Base-by-base conservation (phyloP, 2,329 filamentous ascomycete genomes). In the Cladosporium sp. region DNA sequence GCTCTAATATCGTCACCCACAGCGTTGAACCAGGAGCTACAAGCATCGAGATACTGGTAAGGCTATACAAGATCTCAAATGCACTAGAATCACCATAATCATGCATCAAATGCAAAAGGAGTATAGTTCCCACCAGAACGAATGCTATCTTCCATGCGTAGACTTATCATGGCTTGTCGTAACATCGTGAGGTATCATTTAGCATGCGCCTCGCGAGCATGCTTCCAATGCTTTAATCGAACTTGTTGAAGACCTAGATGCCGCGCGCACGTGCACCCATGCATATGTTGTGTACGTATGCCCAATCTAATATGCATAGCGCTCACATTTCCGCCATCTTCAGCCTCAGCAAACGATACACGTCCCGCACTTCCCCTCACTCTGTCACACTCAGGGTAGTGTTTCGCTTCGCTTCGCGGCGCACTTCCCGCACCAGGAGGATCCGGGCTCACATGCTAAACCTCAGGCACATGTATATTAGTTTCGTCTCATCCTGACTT, bases 321-420 rank as follows among this genome's bases (percentile, higher is more conserved):
- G 51, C 16, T 54, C 51, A 21, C 51, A 54, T 30, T n/a, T 54
- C n/a, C 26, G 30, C 18, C 51, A 5, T 32, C 26, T 30, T 54
- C 30, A 30, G 51, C 51, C 51, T 32, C 51, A 32, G 11, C 28
- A 32, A 34, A 23, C 48, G 36, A 43, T 53, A 16, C 14, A 21
- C 59, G 25, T 59, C 32, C 59, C 59, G 32, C 59, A n/a, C 48
- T 62, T 36, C 48, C 48, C 59, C 48, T 54, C 59, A 62, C 59
- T 62, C 28, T 39, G 34, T 46, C 2, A 21, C 39, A 46, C 39
- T 46, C 39, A 46, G 39, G 56, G 56, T 34, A 58, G 32, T 26
- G 8, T 58, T 58, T 36, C 56, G 56, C 56, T 58, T 58, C 56
- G 32, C 56, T 34, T 34, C 32, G 51, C 26, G 30, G 25, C 51